Evolutionary conservation across 2,329 filamentous ascomycete genomes (phyloP).

Genomic region (Ophiocordyceps polyrhachis-furcata): DNA sequence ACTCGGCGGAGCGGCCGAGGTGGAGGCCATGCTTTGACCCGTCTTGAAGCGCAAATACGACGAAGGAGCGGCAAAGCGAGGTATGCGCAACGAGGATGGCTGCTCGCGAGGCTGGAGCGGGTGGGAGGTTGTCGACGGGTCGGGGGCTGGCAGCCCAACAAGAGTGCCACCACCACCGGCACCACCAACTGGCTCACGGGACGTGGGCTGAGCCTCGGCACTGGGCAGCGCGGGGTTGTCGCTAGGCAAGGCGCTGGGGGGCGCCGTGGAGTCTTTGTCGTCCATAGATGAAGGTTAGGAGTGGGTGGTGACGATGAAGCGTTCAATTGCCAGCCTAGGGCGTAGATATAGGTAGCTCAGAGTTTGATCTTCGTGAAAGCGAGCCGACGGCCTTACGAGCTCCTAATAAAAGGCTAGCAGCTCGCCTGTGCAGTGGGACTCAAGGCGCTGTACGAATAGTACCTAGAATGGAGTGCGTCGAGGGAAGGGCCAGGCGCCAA

Average conservation of each 20-base stretch:
- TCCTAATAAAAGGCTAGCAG: too few relatives aligned
- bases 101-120: neutral
- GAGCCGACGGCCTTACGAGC: too few relatives aligned
- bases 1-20: constrained; percentile 25
- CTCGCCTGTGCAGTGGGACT: too few relatives aligned
- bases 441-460: too few relatives aligned
- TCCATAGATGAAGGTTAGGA: constrained; percentile 3
- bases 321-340: neutral
- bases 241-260: constrained; percentile 3
- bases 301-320: neutral
- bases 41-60: constrained; percentile 32
- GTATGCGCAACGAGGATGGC: constrained; percentile 14
- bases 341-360: neutral
- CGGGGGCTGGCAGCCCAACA: neutral
- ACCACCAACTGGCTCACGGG: constrained; percentile 5
- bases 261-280: constrained; percentile 2
- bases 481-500: too few relatives aligned
- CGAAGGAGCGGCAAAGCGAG: constrained; percentile 40
- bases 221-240: constrained; percentile 5
- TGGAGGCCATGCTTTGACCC: constrained; percentile 9
- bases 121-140: neutral
- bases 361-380: too few relatives aligned
- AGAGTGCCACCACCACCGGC: neutral
- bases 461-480: too few relatives aligned
- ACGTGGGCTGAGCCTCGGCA: constrained; percentile 3